Conservation (phyloP, 345 rosid genomes). For the Populus simonii region DNA sequence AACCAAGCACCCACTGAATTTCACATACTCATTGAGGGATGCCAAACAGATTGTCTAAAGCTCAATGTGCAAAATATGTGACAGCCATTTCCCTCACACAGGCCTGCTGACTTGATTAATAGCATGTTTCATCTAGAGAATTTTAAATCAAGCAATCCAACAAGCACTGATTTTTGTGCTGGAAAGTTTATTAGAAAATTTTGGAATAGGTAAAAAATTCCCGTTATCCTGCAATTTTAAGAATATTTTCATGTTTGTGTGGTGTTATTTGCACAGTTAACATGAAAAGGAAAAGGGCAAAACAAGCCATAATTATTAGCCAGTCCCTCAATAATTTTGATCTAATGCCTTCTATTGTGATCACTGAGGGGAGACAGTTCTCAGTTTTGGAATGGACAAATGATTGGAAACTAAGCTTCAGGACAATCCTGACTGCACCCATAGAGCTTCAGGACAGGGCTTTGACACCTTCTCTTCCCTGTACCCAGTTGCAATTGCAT, state of each 20-base stretch:
- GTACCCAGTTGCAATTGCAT: not conserved
- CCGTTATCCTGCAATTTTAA: not conserved
- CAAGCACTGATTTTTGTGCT: not conserved
- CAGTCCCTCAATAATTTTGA: not conserved
- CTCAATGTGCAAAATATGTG: not conserved
- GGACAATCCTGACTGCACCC: not conserved
- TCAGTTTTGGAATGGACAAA: not conserved
- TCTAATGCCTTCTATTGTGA: not conserved
- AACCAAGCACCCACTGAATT: not conserved
- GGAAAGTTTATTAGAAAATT: not conserved
- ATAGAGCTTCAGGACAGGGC: not conserved
- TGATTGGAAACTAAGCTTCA: not conserved
- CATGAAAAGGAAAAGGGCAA: not conserved
- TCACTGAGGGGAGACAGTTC: not conserved
- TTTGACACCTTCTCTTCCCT: not conserved
- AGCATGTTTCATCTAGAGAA: not conserved
- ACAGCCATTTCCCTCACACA: not conserved
- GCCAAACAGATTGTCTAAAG: not conserved
- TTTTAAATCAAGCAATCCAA: not conserved
- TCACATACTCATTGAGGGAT: not conserved
- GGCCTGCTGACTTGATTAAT: not conserved
- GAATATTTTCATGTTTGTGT: not conserved
- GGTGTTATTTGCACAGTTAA: not conserved
- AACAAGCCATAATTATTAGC: not conserved
- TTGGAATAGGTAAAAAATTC: not conserved